Evolutionary conservation across 176 grass and related monocot species (phyloP).

Genomic region (Musa beccarii): DNA sequence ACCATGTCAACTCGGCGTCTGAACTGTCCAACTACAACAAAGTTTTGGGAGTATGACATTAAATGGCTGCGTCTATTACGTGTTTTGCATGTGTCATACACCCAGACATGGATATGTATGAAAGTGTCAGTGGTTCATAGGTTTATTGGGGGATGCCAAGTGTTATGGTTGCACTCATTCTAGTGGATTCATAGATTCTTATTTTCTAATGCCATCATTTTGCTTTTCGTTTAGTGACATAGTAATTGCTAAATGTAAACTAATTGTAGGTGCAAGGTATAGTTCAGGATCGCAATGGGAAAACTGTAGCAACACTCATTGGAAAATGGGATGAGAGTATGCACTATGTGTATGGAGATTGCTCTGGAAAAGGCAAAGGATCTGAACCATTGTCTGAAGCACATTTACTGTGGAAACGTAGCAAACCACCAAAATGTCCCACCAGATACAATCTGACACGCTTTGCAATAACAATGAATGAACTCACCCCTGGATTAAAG

Average conservation of each 20-base stretch:
- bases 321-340: constrained; percentile 99
- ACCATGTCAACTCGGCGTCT: too few relatives aligned
- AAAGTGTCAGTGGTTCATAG: too few relatives aligned
- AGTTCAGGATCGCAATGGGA: constrained; percentile 79
- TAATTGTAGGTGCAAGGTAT: constrained; percentile 79
- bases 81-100: too few relatives aligned
- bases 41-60: too few relatives aligned
- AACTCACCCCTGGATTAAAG: constrained; percentile 84
- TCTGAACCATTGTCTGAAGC: constrained; percentile 70
- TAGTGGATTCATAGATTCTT: too few relatives aligned
- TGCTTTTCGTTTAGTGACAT: not conserved
- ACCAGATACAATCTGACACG: constrained; percentile 89
- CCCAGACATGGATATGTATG: too few relatives aligned
- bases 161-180: too few relatives aligned
- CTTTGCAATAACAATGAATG: constrained; percentile 94
- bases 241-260: not conserved
- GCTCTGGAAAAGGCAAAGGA: constrained; percentile 74
- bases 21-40: too few relatives aligned
- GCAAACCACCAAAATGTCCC: constrained; percentile 57
- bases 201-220: too few relatives aligned
- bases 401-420: constrained; percentile 72
- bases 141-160: too few relatives aligned
- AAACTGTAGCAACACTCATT: constrained; percentile 78
- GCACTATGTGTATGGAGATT: constrained; percentile 88
- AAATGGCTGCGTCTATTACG: too few relatives aligned